Evolutionary conservation across 148 eudicot species (phyloP), one percentile per base, ranked within the genome.

Genomic region (Cornus florida): DNA sequence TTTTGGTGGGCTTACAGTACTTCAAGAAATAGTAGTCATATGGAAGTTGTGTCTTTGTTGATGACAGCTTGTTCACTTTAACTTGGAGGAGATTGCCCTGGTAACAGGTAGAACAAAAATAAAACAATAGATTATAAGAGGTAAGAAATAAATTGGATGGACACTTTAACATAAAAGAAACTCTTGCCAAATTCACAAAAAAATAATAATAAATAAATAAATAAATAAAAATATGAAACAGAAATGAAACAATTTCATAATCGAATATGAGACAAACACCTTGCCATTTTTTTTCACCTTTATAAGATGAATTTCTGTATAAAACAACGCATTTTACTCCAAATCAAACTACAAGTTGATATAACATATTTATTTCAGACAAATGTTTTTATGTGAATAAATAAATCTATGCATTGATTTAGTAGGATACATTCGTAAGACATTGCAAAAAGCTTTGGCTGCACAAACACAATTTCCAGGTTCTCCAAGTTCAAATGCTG

Each of bases 1-100:
- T 82, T 64, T 76, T 67, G 6, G 74, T 62, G 7, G 88, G 88
- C 75, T 77, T 79, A 80, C 88, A 85, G 76, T 82, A 82, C 19
- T 77, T 72, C 79, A 85, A 77, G 79, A 35, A 85, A 56, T 85
- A 85, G 85, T 67, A 82, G 73, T 79, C 83, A 77, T 85, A 85
- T 46, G 88, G 88, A 72, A 85, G 85, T 38, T 82, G 88, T 10
- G 85, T 85, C 76, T 85, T 85, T 10, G 88, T 82, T 33, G 88
- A 85, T 13, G 85, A 82, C 32, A 85, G 81, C 60, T 85, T 85
- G 81, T 85, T 85, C 72, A 85, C 88, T 85, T 85, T 85, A 13
- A 85, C 82, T 72, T 82, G 73, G 73, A 85, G 83, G 13, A 77
- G 79, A 69, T 85, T 85, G 31, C 85, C 85, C 88, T 85, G 76